Base-by-base conservation (phyloP, 2,329 filamentous ascomycete genomes). In the Monosporascus sp. region DNA sequence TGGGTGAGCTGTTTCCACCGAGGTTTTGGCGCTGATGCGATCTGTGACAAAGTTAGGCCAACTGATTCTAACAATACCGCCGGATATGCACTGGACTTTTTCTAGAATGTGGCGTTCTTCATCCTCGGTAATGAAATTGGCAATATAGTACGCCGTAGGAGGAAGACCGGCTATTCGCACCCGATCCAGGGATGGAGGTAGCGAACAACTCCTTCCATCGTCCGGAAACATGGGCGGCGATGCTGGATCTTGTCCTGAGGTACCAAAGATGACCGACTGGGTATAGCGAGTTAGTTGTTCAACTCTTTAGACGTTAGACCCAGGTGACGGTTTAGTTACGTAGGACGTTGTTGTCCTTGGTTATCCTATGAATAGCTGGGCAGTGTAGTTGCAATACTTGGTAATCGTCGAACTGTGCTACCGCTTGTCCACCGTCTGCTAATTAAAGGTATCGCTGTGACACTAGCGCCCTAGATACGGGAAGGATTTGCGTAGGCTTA, bases 1-100 rank as follows among this genome's bases (percentile, higher is more conserved):
- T 91, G 90, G n/a, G 87, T 84, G 51, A 99, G 85, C 48, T 87
- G 80, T 57, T 90, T 92, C 93, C 94, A 99, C 67, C 85, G 81
- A 25, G 88, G 86, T 57, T 84, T 85, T 25, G 89, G 87, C 1
- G 84, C 84, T 45, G 81, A 76, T 49, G 75, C 73, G 61, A 87
- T 81, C 79, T 77, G 61, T 48, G 61, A 73, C 14, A 77, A 76
- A 47, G 80, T 68, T 25, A 80, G 70, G 31, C 51, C 47, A 54
- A 47, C 24, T 37, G 11, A 20, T 47, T 49, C 18, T 22, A 62
- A 60, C 48, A 37, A 45, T 34, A 54, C 44, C 47, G n/a, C 41
- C 42, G n/a, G 17, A 46, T 41, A n/a, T 27, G 41, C n/a, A 50
- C 38, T 31, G 36, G 31, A 88, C 89, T 77, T 90, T 94, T 50